A percentile compares a stretch with the other conserved stretches of the same genome.
Conservation (phyloP, 768 basidiomycete species). For the Trametopsis cervina region DNA sequence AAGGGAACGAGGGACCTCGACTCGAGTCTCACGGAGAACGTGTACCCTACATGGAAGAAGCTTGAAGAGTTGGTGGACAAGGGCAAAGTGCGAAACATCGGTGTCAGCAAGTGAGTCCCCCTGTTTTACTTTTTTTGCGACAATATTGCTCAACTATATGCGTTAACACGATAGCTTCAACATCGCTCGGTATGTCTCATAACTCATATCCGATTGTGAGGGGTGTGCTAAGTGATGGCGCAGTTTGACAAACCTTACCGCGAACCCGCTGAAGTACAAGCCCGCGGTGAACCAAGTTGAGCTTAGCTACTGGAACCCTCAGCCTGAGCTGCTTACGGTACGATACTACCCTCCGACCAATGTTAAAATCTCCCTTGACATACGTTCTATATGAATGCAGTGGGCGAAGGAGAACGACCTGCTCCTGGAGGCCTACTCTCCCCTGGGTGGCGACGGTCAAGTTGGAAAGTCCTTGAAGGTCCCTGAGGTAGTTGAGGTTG, state of each 20-base stretch:
- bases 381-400: too few species aligned
- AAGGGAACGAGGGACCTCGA: constrained; percentile 44
- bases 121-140: background rate
- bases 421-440: constrained; percentile 72
- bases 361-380: too few species aligned
- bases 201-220: background rate
- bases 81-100: constrained; percentile 75
- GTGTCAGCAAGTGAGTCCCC: constrained; percentile 65
- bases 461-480: constrained; percentile 52
- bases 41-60: constrained; percentile 76
- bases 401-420: constrained; percentile 63
- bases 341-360: too few species aligned
- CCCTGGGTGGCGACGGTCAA: constrained; percentile 55
- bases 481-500: constrained; percentile 54
- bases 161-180: constrained; percentile 54
- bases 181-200: constrained; percentile 33
- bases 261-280: constrained; percentile 49
- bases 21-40: constrained; percentile 52
- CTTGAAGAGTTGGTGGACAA: constrained; percentile 72
- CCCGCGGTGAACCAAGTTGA: constrained; percentile 79
- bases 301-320: constrained; percentile 71
- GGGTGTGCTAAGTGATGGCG: background rate
- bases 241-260: constrained; percentile 55
- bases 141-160: too few species aligned
- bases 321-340: constrained; percentile 67